Evolutionary conservation across 2,329 filamentous ascomycete genomes (phyloP).

Genomic region (Pseudogymnoascus sp.): DNA sequence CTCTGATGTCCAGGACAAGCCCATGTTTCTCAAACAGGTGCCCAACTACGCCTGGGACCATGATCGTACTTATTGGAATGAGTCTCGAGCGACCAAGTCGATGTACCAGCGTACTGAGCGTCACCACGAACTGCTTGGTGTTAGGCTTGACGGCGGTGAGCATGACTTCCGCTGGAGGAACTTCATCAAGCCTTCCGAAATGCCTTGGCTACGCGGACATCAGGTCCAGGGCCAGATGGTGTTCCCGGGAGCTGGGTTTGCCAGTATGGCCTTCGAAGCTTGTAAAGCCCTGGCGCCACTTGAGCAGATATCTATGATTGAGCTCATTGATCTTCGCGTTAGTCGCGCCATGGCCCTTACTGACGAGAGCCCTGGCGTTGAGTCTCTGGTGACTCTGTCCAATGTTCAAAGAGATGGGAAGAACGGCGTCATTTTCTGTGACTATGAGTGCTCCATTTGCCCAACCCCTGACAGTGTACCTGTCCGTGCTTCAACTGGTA

Average conservation of each 20-base stretch:
- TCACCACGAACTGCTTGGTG: constrained; percentile 18
- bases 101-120: not conserved
- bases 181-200: not conserved
- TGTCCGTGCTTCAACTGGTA: not conserved
- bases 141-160: not conserved
- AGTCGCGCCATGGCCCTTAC: constrained; percentile 15
- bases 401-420: not conserved
- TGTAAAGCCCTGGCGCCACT: constrained; percentile 21
- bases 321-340: constrained; percentile 17
- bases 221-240: constrained; percentile 24
- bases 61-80: constrained; percentile 16
- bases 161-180: not conserved
- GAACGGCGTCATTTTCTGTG: not conserved
- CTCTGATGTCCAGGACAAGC: not conserved
- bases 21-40: constrained; percentile 13
- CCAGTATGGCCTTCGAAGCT: constrained; percentile 43
- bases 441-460: not conserved
- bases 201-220: constrained; percentile 12
- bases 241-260: constrained; percentile 43
- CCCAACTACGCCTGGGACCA: constrained; percentile 22
- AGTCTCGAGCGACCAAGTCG: constrained; percentile 14
- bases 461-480: not conserved
- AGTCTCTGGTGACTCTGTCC: not conserved
- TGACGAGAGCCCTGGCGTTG: constrained; percentile 13
- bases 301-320: not conserved